Percentiles rank a stretch among this genome's conserved stretches.
phyloP scores from a whole-genome alignment of 495 filamentous ascomycete genomes.

The Corynascus novoguineensis region DNA sequence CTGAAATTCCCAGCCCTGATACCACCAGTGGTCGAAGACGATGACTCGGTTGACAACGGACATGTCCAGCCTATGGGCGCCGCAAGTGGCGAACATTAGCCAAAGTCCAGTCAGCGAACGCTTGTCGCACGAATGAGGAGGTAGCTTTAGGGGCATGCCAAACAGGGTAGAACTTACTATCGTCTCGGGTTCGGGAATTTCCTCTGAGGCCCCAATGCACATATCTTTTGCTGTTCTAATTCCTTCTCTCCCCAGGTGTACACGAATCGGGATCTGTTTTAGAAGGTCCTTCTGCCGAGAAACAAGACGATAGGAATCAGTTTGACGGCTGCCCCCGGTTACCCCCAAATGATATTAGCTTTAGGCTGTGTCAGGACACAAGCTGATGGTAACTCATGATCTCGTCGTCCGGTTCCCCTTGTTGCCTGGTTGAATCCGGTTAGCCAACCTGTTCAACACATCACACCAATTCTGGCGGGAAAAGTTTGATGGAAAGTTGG shows the following conservation, averaged over 20 bases:
- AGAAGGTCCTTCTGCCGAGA: slow-evolving; percentile 30
- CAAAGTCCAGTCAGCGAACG: neutral
- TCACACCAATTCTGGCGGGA: no score
- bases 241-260: slow-evolving; percentile 25
- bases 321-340: slow-evolving; percentile 28
- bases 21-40: slow-evolving; percentile 41
- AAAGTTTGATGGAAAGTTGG: neutral
- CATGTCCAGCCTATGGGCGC: slow-evolving; percentile 33
- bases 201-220: slow-evolving; percentile 20
- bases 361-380: neutral
- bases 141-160: neutral
- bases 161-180: slow-evolving; percentile 19
- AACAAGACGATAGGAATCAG: slow-evolving; percentile 30
- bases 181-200: slow-evolving; percentile 22
- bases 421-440: neutral
- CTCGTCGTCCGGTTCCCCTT: slow-evolving; percentile 36
- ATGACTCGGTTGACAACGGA: slow-evolving; percentile 39
- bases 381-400: slow-evolving; percentile 20
- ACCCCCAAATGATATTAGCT: no score
- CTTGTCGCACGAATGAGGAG: neutral
- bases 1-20: slow-evolving; percentile 35
- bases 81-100: slow-evolving; percentile 33
- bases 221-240: slow-evolving; percentile 10
- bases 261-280: slow-evolving; percentile 20
- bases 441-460: neutral